Evolutionary conservation across 805 yeast genomes (phyloP), one percentile per base, ranked within the genome.

Genomic region (Metschnikowia matae): DNA sequence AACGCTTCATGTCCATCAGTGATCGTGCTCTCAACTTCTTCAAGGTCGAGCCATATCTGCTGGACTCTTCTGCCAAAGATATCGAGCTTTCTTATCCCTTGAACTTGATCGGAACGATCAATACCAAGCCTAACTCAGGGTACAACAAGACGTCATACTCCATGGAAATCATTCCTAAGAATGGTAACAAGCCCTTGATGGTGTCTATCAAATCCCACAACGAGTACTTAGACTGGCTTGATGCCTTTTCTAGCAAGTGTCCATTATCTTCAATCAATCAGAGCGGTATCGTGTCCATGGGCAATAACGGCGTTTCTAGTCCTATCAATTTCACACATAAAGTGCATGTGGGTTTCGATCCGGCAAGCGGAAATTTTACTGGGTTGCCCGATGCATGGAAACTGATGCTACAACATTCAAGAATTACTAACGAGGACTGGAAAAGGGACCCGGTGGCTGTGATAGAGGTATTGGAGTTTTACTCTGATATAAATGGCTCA

Each of bases 251-350:
- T 52, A 80, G 88, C 14, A 84, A 84, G 65, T 85, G 89, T 58
- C 91, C 91, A 1, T 70, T 79, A 70, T 79, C 81, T 21, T 67
- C 66, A 44, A 69, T 69, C 40, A 71, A 69, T 43, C 63, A 59
- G 46, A 59, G 56, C 29, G 57, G 56, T 29, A 20, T 54, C 4
- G 45, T 59, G 2, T 51, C 58, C 23, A 43, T 54, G 46, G 72
- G 68, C 21, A 58, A 72, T 62, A 69, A 77, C 3, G 75, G 71
- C 7, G 97, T 94, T 10, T 90, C 97, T 2, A 84, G 84, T 37
- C 99, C 99, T 6, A 88, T 92, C 15, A 91, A 92, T 66, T 92
- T 92, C 67, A 89, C 96, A 10, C 99, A 95, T 65, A 87, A 85
- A 62, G 97, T 91, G 15, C 94, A 87, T 65, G 92, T 87, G 23